Conservation (phyloP, 176 grass and related monocot species). For the Aegilops bicornis region DNA sequence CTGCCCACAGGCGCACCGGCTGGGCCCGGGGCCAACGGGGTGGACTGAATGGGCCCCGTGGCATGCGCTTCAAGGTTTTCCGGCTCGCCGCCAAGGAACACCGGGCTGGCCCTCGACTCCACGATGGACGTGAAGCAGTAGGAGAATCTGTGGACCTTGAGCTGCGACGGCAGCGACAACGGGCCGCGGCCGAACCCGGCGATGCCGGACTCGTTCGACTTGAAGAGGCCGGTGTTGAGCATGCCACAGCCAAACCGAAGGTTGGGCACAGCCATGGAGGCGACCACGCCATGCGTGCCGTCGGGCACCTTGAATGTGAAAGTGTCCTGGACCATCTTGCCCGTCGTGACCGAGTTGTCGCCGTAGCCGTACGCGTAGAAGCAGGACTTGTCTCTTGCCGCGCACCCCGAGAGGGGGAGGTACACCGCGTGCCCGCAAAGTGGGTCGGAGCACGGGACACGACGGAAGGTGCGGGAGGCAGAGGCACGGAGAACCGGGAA, state of each 20-base stretch:
- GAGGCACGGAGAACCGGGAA: slow-evolving; percentile 15
- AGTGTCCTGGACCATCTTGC: slow-evolving; percentile 37
- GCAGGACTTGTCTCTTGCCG: neutral
- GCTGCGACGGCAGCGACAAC: slow-evolving; percentile 24
- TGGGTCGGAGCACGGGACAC: slow-evolving; percentile 25
- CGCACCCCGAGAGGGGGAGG: slow-evolving; percentile 22
- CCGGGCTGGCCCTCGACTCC: too few species aligned
- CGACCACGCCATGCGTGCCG: too few species aligned
- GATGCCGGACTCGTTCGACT: slow-evolving; percentile 33
- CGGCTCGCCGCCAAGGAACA: too few species aligned
- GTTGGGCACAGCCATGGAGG: neutral
- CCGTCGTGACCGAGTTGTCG: slow-evolving; percentile 30
- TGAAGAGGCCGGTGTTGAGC: slow-evolving; percentile 1
- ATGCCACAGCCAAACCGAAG: slow-evolving; percentile 48
- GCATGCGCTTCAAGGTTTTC: too few species aligned
- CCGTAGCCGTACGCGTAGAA: slow-evolving; percentile 32
- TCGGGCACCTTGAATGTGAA: slow-evolving; percentile 17
- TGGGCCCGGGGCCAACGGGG: slow-evolving; percentile 21
- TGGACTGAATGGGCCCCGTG: slow-evolving; percentile 28
- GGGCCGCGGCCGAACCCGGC: slow-evolving; percentile 37
- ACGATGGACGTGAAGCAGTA: too few species aligned
- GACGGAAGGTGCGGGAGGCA: slow-evolving; percentile 14
- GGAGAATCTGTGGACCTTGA: too few species aligned
- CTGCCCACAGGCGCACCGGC: too few species aligned
- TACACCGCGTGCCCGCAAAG: neutral